Evolutionary conservation across 345 rosid genomes (phyloP).

Genomic region (Citrus unshiu): DNA sequence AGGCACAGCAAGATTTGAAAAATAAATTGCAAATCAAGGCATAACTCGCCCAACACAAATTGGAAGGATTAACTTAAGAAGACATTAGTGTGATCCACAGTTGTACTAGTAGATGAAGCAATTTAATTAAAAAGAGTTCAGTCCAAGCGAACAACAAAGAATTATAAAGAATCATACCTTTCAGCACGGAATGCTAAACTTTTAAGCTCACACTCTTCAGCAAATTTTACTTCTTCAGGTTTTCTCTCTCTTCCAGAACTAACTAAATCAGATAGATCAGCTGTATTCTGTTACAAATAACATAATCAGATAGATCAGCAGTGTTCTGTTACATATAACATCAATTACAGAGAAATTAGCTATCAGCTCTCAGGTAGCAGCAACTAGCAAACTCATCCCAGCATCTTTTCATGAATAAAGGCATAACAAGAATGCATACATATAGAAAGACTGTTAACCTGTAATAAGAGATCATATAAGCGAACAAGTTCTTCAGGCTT

Average conservation of each 20-base stretch:
- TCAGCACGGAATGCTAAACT: conserved; percentile 84
- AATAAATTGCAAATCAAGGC: no score
- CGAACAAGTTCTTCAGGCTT: conserved; percentile 99
- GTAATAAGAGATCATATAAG: conserved; percentile 80
- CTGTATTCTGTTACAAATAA: conserved; percentile 65
- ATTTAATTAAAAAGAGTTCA: conserved; percentile 1
- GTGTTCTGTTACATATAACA: conserved; percentile 60
- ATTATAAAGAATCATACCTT: conserved; percentile 50
- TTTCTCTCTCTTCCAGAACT: conserved; percentile 95
- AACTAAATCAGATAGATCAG: conserved; percentile 95
- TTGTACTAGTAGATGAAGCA: not conserved
- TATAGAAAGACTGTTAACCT: conserved; percentile 44
- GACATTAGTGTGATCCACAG: not conserved
- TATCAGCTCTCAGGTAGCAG: not conserved
- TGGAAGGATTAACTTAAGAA: not conserved
- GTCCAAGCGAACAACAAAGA: conserved; percentile 2
- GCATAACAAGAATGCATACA: not conserved
- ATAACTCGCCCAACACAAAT: no score
- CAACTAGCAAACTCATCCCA: not conserved
- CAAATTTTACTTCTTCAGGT: conserved; percentile 84
- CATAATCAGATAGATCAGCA: conserved; percentile 81
- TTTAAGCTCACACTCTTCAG: conserved; percentile 67
- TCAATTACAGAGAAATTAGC: conserved; percentile 9
- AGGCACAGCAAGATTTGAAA: no score
- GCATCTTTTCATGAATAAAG: conserved; percentile 11